Evolutionary conservation across 2,329 filamentous ascomycete species (phyloP).

Genomic region (Lachnellula subtilissima): DNA sequence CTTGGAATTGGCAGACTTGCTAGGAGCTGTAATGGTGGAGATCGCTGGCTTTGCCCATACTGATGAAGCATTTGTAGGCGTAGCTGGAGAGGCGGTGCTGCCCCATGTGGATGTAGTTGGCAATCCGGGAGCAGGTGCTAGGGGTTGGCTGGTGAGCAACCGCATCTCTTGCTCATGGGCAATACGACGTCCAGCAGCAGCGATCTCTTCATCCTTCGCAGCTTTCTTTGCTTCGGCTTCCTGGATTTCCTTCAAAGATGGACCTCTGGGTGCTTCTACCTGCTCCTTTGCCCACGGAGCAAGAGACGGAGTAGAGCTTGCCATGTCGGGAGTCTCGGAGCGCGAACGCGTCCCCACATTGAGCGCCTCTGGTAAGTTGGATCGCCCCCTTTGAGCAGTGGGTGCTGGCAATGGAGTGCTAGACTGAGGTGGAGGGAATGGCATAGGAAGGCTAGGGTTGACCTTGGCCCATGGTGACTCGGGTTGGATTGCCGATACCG

Average conservation of each 20-base stretch:
- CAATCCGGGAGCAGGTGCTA: slow-evolving; percentile 67
- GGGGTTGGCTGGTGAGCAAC: slow-evolving; percentile 50
- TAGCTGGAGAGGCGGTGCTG: slow-evolving; percentile 32
- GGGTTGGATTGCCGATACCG: slow-evolving; percentile 38
- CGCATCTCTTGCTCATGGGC: slow-evolving; percentile 73
- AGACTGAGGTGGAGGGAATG: slow-evolving; percentile 64
- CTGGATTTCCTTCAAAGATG: slow-evolving; percentile 93
- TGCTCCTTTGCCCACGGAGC: slow-evolving; percentile 94
- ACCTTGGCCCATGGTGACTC: slow-evolving; percentile 55
- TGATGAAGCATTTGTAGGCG: slow-evolving; percentile 26
- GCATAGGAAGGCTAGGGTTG: slow-evolving; percentile 68
- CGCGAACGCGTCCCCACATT: slow-evolving; percentile 63
- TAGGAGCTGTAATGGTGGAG: slow-evolving; percentile 35
- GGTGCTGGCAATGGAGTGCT: slow-evolving; percentile 82
- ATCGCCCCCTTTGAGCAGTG: slow-evolving; percentile 76
- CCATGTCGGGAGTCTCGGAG: slow-evolving; percentile 67
- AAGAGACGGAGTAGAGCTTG: slow-evolving; percentile 58
- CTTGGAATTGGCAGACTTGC: slow-evolving; percentile 48
- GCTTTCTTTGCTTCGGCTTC: slow-evolving; percentile 91
- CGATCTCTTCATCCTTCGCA: slow-evolving; percentile 79
- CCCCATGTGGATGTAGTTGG: slow-evolving; percentile 84
- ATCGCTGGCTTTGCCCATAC: slow-evolving; percentile 46
- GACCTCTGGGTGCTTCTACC: slow-evolving; percentile 70
- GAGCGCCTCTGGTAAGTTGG: slow-evolving; percentile 74
- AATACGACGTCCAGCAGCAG: slow-evolving; percentile 70